Percentiles rank a stretch among this genome's conserved stretches.
Conservation (phyloP, 306 rosid genomes). For the Boehmeria nivea region DNA sequence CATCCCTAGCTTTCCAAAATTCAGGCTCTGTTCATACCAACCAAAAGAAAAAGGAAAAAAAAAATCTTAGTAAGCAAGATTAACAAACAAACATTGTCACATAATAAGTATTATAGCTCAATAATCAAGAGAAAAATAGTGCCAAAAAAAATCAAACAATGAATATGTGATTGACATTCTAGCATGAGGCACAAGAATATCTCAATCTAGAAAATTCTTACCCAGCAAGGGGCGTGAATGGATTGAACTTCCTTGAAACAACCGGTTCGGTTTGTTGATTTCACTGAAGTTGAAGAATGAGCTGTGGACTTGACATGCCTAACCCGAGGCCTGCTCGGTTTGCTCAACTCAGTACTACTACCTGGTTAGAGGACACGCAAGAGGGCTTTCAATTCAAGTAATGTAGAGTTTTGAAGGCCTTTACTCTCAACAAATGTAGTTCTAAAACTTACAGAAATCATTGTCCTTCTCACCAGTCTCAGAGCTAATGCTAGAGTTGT, state of each 20-base stretch:
- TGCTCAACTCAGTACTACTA: conserved; percentile 43
- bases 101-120: neutral
- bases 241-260: conserved; percentile 47
- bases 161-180: no score
- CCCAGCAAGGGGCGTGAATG: conserved; percentile 36
- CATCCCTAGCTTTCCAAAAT: conserved; percentile 44
- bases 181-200: no score
- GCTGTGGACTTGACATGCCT: conserved; percentile 37
- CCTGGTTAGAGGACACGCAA: conserved; percentile 30
- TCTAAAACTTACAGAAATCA: conserved; percentile 43
- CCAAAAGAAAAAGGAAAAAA: neutral
- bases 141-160: neutral
- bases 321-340: conserved; percentile 38
- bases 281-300: conserved; percentile 25
- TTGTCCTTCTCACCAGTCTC: conserved; percentile 56
- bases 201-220: no score
- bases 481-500: conserved; percentile 52
- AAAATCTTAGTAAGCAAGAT: no score
- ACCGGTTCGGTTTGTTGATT: conserved; percentile 36
- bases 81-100: no score
- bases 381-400: no score
- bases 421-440: no score
- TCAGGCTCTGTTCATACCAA: conserved; percentile 33
- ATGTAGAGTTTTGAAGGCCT: no score
- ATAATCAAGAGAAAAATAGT: neutral